These are phyloP conservation scores for Emmonsiellopsis sp. DNA, from an alignment of 2,329 filamentous ascomycete species.

Conservation along the genomic window DNA sequence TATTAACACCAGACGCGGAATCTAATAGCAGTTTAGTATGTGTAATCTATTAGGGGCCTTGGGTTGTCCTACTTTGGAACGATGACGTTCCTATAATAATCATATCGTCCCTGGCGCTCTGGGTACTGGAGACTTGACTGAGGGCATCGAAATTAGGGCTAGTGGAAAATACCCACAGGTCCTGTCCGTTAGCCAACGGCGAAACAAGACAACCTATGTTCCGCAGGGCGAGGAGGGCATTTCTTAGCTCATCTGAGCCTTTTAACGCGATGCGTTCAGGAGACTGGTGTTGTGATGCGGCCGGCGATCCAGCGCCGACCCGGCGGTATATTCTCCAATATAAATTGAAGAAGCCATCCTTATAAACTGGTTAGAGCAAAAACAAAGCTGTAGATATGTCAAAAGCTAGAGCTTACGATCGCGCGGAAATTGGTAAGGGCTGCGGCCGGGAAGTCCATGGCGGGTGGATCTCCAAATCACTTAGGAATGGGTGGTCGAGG, in stretches of 20 bases:
- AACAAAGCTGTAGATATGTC: neutral
- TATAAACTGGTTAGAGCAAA: constrained; percentile 14
- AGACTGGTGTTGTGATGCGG: constrained; percentile 21
- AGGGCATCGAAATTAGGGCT: constrained; percentile 29
- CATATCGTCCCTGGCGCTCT: constrained; percentile 11
- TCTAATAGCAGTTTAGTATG: constrained; percentile 15
- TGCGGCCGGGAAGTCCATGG: constrained; percentile 35
- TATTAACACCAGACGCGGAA: constrained; percentile 26
- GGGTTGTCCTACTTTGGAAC: constrained; percentile 1
- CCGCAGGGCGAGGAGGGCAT: constrained; percentile 27
- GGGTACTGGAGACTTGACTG: constrained; percentile 17
- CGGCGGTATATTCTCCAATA: constrained; percentile 28
- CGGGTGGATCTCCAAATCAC: constrained; percentile 12
- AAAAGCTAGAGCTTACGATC: constrained; percentile 24
- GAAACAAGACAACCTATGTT: constrained; percentile 29
- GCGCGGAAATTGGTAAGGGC: constrained; percentile 33
- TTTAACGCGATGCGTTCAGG: neutral
- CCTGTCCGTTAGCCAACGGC: constrained; percentile 26
- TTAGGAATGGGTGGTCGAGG: neutral
- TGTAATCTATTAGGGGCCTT: neutral
- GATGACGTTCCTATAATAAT: constrained; percentile 1
- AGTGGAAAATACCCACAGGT: constrained; percentile 32
- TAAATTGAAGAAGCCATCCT: constrained; percentile 35
- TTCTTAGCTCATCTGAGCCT: constrained; percentile 23
- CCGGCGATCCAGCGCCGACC: constrained; percentile 9